Evolutionary conservation across 208 protist genomes (phyloP), one percentile per base, ranked within the genome.

Genomic region (Porcisia deanei): DNA sequence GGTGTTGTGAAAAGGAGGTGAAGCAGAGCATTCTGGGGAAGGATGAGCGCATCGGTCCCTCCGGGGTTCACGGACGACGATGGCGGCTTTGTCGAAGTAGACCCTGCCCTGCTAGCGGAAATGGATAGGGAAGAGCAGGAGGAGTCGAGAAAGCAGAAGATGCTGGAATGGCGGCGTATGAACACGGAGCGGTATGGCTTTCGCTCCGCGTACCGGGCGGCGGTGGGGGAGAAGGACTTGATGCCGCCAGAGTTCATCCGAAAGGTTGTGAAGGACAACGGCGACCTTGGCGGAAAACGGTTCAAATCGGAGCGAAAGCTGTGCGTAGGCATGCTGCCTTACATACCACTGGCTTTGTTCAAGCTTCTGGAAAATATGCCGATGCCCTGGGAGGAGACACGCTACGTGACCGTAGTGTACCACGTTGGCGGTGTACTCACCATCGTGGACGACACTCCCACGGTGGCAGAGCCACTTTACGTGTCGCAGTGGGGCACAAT

Each of bases 361-460:
- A 99, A 99, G 93, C 91, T 99, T 41, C 86, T 99, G 3, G 99
- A 99, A 88, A 99, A 99, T 77, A 99, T 99, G 95, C 99, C 99
- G n/a, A 99, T 99, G 99, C 97, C 97, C 37, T 98, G 97, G 96
- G 95, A 98, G 75, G 90, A 98, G 81, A 88, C 99, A 47, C 91
- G 98, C 12, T 99, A 99, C 75, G 99, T 99, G 45, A 92, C 98
- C 71, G 98, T 99, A 7, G 86, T 99, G 37, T 99, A 99, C 88
- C 99, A 99, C 90, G 91, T 99, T 10, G 99, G 98, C 47, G 99
- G 99, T 67, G 98, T 99, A 12, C 97, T 99, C 25, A 99, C 99
- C 20, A 99, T 99, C 77, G 99, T 99, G 10, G 99, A 99, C 77
- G 99, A 99, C 84, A 98, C 99, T 43, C 99, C 99, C 22, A 94